These are phyloP conservation scores for Hericium coralloides DNA, from an alignment of 768 basidiomycete species.

Conservation along the genomic window DNA sequence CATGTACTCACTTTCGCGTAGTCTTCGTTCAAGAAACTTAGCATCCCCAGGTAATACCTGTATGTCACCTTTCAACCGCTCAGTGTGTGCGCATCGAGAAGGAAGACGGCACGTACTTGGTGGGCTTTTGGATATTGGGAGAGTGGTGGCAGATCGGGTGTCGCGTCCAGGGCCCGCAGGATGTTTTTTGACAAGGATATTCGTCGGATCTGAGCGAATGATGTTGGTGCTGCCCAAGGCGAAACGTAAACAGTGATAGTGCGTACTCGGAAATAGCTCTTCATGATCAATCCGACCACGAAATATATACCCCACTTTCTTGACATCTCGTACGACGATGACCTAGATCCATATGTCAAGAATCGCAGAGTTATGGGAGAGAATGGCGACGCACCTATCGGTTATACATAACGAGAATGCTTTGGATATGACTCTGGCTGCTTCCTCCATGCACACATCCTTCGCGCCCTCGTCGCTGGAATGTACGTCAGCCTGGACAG, in stretches of 20 bases:
- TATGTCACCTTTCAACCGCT: constrained; percentile 66
- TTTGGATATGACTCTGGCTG: constrained; percentile 78
- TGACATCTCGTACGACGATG: constrained; percentile 61
- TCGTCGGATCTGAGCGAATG: constrained; percentile 59
- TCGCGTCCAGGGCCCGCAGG: constrained; percentile 78
- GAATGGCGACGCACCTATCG: constrained; percentile 44
- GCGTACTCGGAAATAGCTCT: constrained; percentile 88
- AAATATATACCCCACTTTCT: constrained; percentile 92
- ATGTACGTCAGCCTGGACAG: constrained; percentile 10
- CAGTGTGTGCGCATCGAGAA: constrained; percentile 9
- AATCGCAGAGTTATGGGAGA: neutral
- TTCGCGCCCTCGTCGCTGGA: constrained; percentile 38
- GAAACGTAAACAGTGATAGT: neutral
- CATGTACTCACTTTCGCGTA: constrained; percentile 65
- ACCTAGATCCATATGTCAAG: constrained; percentile 27
- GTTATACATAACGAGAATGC: constrained; percentile 86
- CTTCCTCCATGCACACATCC: constrained; percentile 74
- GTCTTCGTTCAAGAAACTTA: constrained; percentile 89
- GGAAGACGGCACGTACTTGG: constrained; percentile 42
- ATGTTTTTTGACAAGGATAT: constrained; percentile 91
- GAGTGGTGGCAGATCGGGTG: constrained; percentile 76
- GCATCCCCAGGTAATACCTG: constrained; percentile 90
- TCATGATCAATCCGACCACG: constrained; percentile 82
- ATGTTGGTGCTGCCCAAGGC: neutral
- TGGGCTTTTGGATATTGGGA: constrained; percentile 72